Conservation (phyloP, 2,329 filamentous ascomycete genomes). For the Westerdykella aurantiaca region DNA sequence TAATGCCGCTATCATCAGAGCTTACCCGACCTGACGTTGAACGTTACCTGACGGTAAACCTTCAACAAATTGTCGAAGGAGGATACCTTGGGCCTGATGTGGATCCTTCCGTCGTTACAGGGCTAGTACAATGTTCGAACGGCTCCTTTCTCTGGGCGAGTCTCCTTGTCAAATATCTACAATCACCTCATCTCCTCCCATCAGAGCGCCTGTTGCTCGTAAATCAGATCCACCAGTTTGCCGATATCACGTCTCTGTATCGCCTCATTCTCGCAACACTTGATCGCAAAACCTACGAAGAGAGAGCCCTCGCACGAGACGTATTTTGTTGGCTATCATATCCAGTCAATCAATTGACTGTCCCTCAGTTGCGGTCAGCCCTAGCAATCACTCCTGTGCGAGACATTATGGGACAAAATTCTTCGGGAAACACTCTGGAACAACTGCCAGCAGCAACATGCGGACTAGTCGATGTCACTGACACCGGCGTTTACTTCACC, state of each 20-base stretch:
- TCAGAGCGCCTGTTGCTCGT: conserved; percentile 19
- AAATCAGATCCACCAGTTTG: conserved; percentile 12
- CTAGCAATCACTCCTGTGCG: conserved; percentile 9
- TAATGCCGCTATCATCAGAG: conserved; percentile 13
- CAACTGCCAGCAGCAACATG: conserved; percentile 20
- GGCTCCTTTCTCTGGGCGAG: conserved; percentile 28
- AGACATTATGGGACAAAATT: conserved; percentile 2
- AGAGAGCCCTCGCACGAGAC: conserved; percentile 19
- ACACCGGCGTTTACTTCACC: conserved; percentile 16
- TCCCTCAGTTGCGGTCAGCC: conserved; percentile 17
- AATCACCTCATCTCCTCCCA: conserved; percentile 20
- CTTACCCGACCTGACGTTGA: conserved; percentile 18
- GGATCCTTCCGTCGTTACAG: conserved; percentile 17
- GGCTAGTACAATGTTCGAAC: conserved; percentile 14
- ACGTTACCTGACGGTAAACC: conserved; percentile 11
- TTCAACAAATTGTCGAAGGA: conserved; percentile 23
- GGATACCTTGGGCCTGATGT: conserved; percentile 27
- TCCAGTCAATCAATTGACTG: conserved; percentile 17
- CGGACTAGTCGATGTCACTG: conserved; percentile 18
- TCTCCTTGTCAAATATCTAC: conserved; percentile 19
- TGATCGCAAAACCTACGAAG: conserved; percentile 9
- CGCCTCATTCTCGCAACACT: conserved; percentile 16
- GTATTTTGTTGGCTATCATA: conserved; percentile 24
- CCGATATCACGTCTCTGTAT: conserved; percentile 20
- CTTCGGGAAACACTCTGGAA: conserved; percentile 8